Evolutionary conservation across 2,329 filamentous ascomycete species (phyloP).

Genomic region (Pseudogymnoascus sp.): DNA sequence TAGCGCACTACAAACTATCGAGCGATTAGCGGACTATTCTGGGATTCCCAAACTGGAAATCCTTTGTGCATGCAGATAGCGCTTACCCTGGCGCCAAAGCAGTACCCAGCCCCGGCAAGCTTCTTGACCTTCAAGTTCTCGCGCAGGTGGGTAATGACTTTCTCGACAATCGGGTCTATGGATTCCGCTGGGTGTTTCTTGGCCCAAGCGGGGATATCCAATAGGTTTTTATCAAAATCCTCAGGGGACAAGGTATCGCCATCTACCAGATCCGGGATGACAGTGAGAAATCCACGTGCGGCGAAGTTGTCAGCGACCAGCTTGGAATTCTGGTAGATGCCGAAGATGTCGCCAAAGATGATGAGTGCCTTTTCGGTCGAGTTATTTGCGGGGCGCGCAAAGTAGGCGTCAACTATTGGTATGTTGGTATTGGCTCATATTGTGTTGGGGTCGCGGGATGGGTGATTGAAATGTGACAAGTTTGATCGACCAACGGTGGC

Average conservation of each 20-base stretch:
- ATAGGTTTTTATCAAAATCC: constrained; percentile 35
- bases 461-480: neutral
- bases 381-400: constrained; percentile 2
- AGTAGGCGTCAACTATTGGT: constrained; percentile 10
- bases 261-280: constrained; percentile 65
- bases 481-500: neutral
- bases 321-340: constrained; percentile 48
- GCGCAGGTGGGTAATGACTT: constrained; percentile 50
- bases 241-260: constrained; percentile 51
- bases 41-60: constrained; percentile 20
- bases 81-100: constrained; percentile 70
- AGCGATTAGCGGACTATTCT: neutral
- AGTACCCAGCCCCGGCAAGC: constrained; percentile 63
- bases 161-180: constrained; percentile 34
- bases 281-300: constrained; percentile 42
- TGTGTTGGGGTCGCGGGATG: neutral
- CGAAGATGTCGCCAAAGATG: constrained; percentile 27
- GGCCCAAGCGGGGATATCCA: neutral
- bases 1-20: neutral
- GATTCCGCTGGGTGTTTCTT: neutral
- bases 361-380: constrained; percentile 30
- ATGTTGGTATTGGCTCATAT: neutral
- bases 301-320: constrained; percentile 69
- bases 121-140: constrained; percentile 41
- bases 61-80: constrained; percentile 61